A percentile compares a stretch with the other conserved stretches of the same genome.
These are phyloP conservation scores for Cucumis sativus DNA, from an alignment of 306 rosid species.

Conservation along the genomic window DNA sequence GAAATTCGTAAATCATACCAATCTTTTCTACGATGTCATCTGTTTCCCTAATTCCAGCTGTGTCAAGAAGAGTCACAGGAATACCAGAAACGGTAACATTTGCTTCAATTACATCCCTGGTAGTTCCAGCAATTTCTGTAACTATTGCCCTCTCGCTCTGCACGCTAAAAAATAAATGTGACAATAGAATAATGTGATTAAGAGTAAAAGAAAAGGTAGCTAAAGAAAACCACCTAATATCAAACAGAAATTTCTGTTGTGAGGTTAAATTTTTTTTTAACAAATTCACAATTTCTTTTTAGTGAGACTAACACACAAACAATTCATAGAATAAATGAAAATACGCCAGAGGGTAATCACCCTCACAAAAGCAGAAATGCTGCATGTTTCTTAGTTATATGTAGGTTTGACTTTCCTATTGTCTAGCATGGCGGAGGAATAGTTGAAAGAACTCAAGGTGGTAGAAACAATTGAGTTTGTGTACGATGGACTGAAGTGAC, in stretches of 20 bases:
- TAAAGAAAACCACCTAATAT: background rate
- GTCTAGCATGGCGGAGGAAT: background rate
- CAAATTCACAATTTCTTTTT: background rate
- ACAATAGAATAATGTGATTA: slow-evolving; percentile 23
- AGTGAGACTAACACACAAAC: background rate
- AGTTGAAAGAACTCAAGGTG: background rate
- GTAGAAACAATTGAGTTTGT: too few relatives aligned
- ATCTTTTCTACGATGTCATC: slow-evolving; percentile 89
- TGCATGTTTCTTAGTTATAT: background rate
- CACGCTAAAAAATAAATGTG: slow-evolving; percentile 47
- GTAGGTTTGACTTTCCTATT: background rate
- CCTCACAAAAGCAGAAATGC: background rate
- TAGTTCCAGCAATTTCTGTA: slow-evolving; percentile 96
- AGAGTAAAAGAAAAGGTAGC: background rate
- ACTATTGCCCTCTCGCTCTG: slow-evolving; percentile 99
- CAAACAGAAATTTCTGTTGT: background rate
- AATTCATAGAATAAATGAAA: background rate
- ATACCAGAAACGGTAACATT: slow-evolving; percentile 62
- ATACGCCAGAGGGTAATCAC: background rate
- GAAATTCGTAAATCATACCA: slow-evolving; percentile 36
- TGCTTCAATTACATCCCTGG: slow-evolving; percentile 94
- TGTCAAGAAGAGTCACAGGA: slow-evolving; percentile 91
- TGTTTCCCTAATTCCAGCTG: slow-evolving; percentile 96
- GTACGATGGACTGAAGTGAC: too few relatives aligned
- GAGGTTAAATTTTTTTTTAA: background rate